Conservation (phyloP, 1,284 basidiomycete species). For the Hemileccinum hortonii region DNA sequence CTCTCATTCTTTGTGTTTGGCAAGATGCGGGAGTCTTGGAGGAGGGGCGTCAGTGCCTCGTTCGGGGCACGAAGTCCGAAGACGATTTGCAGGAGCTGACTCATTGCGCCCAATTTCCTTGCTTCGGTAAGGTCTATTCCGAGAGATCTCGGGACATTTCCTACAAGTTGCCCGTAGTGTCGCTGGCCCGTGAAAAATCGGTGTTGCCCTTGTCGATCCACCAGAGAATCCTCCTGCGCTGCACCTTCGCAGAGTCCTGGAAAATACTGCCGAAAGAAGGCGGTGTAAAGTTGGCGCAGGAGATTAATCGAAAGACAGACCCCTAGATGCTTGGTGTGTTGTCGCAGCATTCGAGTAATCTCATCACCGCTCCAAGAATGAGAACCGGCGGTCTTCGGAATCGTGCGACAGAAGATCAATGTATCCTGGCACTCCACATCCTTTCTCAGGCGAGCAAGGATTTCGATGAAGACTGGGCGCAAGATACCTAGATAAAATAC, state of each 20-base stretch:
- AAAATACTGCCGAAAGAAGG: conserved; percentile 10
- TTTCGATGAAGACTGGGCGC: not conserved
- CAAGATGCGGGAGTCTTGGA: not conserved
- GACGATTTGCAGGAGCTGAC: conserved; percentile 4
- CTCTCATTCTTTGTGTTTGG: not conserved
- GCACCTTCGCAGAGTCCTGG: conserved; percentile 1
- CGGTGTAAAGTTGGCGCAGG: conserved; percentile 3
- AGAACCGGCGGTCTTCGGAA: not conserved
- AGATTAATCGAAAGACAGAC: not conserved
- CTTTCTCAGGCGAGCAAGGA: not conserved
- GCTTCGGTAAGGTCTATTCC: conserved; percentile 6
- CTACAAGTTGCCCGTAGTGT: not conserved
- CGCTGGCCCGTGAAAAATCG: conserved; percentile 3
- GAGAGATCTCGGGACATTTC: conserved; percentile 1
- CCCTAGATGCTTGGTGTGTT: not conserved
- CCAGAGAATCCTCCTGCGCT: conserved; percentile 1
- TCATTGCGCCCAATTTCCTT: conserved; percentile 6
- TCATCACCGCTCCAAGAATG: conserved; percentile 1
- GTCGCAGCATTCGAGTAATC: not conserved
- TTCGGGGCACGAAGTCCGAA: not conserved
- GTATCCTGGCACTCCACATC: not conserved
- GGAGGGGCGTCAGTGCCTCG: not conserved
- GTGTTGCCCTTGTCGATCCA: conserved; percentile 7
- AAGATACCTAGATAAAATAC: conserved; percentile 4
- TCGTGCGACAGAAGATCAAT: not conserved